A percentile compares a stretch with the other conserved stretches of the same genome.
phyloP scores from a whole-genome alignment of 768 basidiomycete genomes.

The Psilocybe subaeruginosa region DNA sequence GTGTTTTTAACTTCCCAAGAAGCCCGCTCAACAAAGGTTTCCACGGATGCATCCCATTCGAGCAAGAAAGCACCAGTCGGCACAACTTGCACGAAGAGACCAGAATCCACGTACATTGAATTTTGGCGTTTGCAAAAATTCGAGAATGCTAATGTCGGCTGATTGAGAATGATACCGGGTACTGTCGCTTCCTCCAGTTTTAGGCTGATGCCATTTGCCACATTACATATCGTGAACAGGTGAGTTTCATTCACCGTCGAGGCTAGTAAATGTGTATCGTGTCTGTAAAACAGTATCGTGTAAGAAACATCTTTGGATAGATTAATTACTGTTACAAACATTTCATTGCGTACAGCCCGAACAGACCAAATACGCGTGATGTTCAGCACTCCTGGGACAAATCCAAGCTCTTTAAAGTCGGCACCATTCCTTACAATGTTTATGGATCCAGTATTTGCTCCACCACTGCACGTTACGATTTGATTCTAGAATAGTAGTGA shows the following conservation, averaged over 20 bases:
- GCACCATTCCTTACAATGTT: constrained; percentile 83
- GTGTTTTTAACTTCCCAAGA: constrained; percentile 34
- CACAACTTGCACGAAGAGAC: constrained; percentile 77
- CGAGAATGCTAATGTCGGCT: constrained; percentile 65
- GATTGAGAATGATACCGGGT: constrained; percentile 47
- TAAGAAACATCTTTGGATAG: neutral
- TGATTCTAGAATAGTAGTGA: constrained; percentile 52
- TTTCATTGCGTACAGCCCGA: constrained; percentile 45
- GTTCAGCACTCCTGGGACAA: constrained; percentile 56
- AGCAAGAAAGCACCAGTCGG: constrained; percentile 55
- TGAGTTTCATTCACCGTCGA: constrained; percentile 61
- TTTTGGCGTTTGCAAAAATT: constrained; percentile 49
- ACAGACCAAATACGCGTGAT: constrained; percentile 70
- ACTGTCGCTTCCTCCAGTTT: constrained; percentile 32
- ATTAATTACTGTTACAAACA: constrained; percentile 40
- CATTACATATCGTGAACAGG: constrained; percentile 51
- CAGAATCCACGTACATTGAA: constrained; percentile 46
- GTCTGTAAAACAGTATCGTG: constrained; percentile 34
- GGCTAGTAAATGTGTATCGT: constrained; percentile 58
- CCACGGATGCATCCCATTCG: constrained; percentile 51
- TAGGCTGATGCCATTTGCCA: constrained; percentile 44
- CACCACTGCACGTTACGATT: constrained; percentile 87
- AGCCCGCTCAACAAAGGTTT: constrained; percentile 42
- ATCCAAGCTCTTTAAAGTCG: constrained; percentile 69
- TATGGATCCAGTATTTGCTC: constrained; percentile 73